Evolutionary conservation across 495 filamentous ascomycete species (phyloP), one percentile per base, ranked within the genome.

Genomic region (Penicillium soppii): DNA sequence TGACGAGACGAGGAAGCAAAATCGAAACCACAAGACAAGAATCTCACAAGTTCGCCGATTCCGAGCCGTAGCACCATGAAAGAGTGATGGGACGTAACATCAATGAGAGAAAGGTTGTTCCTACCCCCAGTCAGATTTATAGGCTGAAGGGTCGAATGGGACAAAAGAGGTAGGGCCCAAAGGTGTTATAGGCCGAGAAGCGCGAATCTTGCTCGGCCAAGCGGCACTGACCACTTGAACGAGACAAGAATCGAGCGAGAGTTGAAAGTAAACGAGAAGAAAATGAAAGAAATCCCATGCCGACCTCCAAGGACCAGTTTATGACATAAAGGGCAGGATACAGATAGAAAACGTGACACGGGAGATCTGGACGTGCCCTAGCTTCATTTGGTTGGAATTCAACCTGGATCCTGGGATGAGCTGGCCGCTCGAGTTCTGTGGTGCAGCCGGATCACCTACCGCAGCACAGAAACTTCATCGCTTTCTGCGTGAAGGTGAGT

Each of bases 401-500:
- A 71, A 67, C 66, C 66, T 62, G 57, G 57, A 63, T 52, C 49
- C 55, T 52, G 46, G 52, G 53, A 69, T 72, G 54, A 70, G 65
- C 63, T 50, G 42, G 53, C 57, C 41, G 48, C 41, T 26, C 30
- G 38, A 50, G 39, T 12, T 38, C 48, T 41, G 51, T 56, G 17
- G 25, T 32, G 40, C 22, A 39, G 45, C 37, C 30, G 37, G 22
- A 60, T 75, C 73, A 77, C 76, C 80, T 86, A 81, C 88, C 84
- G 74, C 88, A 92, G 79, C 88, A 92, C 32, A 92, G 72, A 53
- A 80, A 80, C 74, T 90, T 91, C 87, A 89, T 85, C 70, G 91
- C 75, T 70, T 91, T 91, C 63, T 80, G 78, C 16, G 74, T 55
- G 41, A 78, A 71, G 53, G 74, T 75, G 30, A 76, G 78, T 61